phyloP scores from a whole-genome alignment of 345 rosid species.

The Pugionium dolabratum region DNA sequence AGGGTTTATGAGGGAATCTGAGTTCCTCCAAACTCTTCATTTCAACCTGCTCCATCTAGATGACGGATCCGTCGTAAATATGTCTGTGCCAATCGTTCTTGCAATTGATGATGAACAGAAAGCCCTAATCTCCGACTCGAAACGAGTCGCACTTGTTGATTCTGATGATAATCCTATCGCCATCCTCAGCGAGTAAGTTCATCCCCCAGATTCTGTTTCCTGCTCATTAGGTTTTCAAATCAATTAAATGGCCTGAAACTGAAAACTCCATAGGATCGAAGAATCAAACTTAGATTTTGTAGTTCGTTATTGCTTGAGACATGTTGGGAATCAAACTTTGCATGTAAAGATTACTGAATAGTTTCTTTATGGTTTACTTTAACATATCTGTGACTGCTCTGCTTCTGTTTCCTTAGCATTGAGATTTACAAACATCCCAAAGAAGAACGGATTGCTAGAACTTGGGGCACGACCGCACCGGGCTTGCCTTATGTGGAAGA shows the following conservation, averaged over 20 bases:
- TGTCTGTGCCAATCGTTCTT: constrained; percentile 93
- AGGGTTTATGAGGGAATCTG: constrained; percentile 95
- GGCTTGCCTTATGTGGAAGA: constrained; percentile 87
- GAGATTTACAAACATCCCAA: constrained; percentile 94
- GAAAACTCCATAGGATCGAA: not conserved
- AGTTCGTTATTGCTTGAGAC: constrained; percentile 3
- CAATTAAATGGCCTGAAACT: constrained; percentile 6
- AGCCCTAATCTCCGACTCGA: constrained; percentile 59
- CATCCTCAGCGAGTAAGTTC: constrained; percentile 75
- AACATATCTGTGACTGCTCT: not conserved
- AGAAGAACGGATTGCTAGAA: constrained; percentile 91
- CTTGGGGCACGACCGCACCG: constrained; percentile 92
- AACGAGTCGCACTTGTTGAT: constrained; percentile 72
- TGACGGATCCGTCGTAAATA: constrained; percentile 83
- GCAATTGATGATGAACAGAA: constrained; percentile 72
- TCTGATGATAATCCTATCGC: constrained; percentile 62
- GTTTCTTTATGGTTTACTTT: not conserved
- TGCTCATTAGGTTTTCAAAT: not conserved
- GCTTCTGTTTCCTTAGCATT: constrained; percentile 48
- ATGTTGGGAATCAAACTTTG: not conserved
- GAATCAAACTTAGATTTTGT: not conserved
- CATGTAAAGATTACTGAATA: not conserved
- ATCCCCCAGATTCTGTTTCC: not conserved
- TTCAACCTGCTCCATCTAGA: constrained; percentile 78
- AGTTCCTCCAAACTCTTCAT: constrained; percentile 99